Evolutionary conservation across 805 yeast genomes (phyloP).

Genomic region (Teunomyces barrocoloradensis): DNA sequence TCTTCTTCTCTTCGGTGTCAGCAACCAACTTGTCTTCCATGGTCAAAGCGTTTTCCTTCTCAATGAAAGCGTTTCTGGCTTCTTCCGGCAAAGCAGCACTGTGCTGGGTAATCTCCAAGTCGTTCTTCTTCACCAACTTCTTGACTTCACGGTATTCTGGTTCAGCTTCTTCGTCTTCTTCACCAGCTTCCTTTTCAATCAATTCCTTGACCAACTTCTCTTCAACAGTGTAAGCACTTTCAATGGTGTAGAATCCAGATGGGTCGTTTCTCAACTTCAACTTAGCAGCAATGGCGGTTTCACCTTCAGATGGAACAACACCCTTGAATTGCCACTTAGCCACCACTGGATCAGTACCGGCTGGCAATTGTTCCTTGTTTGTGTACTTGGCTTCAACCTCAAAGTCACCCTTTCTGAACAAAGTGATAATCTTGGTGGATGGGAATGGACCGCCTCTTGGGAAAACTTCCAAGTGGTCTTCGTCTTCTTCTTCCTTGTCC

Average conservation of each 20-base stretch:
- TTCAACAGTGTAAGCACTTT: constrained; percentile 91
- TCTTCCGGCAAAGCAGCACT: constrained; percentile 57
- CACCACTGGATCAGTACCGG: constrained; percentile 60
- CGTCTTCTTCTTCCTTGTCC: constrained; percentile 92
- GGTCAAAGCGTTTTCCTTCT: constrained; percentile 79
- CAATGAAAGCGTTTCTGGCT: constrained; percentile 60
- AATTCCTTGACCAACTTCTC: constrained; percentile 88
- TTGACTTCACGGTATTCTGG: constrained; percentile 88
- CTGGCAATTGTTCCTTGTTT: constrained; percentile 67
- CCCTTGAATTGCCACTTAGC: constrained; percentile 88
- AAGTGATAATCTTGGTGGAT: constrained; percentile 90
- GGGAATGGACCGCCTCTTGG: constrained; percentile 92
- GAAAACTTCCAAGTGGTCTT: constrained; percentile 93
- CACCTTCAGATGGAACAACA: constrained; percentile 75
- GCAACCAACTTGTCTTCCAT: constrained; percentile 95
- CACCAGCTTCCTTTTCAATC: constrained; percentile 59
- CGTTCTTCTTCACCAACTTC: constrained; percentile 90
- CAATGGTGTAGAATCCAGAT: constrained; percentile 90
- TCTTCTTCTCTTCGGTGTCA: constrained; percentile 98
- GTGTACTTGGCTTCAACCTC: constrained; percentile 84
- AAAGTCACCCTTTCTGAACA: constrained; percentile 89
- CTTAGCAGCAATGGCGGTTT: constrained; percentile 77
- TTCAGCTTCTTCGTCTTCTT: constrained; percentile 60
- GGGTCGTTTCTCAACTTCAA: constrained; percentile 96
- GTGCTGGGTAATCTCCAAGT: constrained; percentile 57